Conservation (phyloP, 306 rosid genomes). For the Trichosanthes cucumerina region DNA sequence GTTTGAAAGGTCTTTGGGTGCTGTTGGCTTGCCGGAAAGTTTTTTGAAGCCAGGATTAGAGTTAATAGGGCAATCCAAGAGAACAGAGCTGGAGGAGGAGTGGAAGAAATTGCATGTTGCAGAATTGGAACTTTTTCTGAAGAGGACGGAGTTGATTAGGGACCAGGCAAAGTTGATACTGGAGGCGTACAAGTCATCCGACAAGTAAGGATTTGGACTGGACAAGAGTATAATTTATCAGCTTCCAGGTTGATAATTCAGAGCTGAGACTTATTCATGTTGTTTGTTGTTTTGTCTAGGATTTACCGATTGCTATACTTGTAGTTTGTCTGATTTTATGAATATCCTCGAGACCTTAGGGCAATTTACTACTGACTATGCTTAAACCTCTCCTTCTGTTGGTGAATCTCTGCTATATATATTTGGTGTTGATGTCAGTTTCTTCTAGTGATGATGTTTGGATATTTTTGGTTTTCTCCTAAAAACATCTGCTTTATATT, state of each 20-base stretch:
- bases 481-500: not conserved
- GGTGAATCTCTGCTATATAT: not conserved
- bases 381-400: not conserved
- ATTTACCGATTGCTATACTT: slow-evolving; percentile 2
- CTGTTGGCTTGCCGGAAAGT: slow-evolving; percentile 19
- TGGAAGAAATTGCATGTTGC: slow-evolving; percentile 40
- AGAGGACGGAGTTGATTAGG: slow-evolving; percentile 20
- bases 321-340: not conserved
- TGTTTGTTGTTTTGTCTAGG: slow-evolving; percentile 7
- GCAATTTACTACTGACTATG: not conserved
- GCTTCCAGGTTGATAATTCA: not conserved
- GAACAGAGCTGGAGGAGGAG: slow-evolving; percentile 32
- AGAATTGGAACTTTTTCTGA: slow-evolving; percentile 35
- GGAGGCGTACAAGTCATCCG: slow-evolving; percentile 29
- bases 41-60: slow-evolving; percentile 27
- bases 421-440: not conserved
- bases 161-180: slow-evolving; percentile 29
- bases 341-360: not conserved
- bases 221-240: not conserved
- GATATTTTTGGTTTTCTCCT: not conserved
- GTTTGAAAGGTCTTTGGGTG: slow-evolving; percentile 12
- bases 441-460: not conserved
- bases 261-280: slow-evolving; percentile 2
- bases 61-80: slow-evolving; percentile 25
- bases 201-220: slow-evolving; percentile 10